Evolutionary conservation across 768 basidiomycete genomes (phyloP), one percentile per base, ranked within the genome.

Genomic region (Cyclocybe cylindracea): DNA sequence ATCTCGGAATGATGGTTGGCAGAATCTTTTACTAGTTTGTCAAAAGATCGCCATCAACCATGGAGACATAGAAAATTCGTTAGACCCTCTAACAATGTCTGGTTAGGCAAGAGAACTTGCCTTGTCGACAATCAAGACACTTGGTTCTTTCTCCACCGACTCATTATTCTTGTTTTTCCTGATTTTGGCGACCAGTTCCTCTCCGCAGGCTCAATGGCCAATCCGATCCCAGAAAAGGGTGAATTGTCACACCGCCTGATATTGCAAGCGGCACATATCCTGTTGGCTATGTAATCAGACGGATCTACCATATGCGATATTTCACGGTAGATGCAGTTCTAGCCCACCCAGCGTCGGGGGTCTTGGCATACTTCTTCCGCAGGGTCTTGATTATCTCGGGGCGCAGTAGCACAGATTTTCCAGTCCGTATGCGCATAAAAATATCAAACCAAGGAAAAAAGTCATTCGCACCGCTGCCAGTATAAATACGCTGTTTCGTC

Each of bases 31-130:
- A 45, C 83, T 8, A 98, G 78, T 66, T 97, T 98, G 72, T 98
- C 94, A 60, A 98, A n/a, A 95, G 72, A 36, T 87, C 86, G 1
- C 90, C 94, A 47, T 98, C 96, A 7, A 99, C 80, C 97, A 99
- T 99, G 1, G 97, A 98, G 9, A 99, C 96, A 45, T 99, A 52
- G 51, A 47, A 35, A 51, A 50, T 35, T 50, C 9, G 50, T 35
- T 33, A 18, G 32, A n/a, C 33, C 33, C 34, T 10, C n/a, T 5
- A 6, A n/a, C 24, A 29, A n/a, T 31, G 10, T 33, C 14, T 18
- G 39, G 44, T 18, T 31, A 44, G 37, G 24, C 44, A 29, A 51
- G 35, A 31, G 14, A 54, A 46, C 53, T 67, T 39, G 48, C 88
- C 90, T 83, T 92, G 51, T 91, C 90, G 38, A 92, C 82, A 48